Conservation (phyloP, 2,329 filamentous ascomycete genomes). For the Plectosphaerella plurivora region DNA sequence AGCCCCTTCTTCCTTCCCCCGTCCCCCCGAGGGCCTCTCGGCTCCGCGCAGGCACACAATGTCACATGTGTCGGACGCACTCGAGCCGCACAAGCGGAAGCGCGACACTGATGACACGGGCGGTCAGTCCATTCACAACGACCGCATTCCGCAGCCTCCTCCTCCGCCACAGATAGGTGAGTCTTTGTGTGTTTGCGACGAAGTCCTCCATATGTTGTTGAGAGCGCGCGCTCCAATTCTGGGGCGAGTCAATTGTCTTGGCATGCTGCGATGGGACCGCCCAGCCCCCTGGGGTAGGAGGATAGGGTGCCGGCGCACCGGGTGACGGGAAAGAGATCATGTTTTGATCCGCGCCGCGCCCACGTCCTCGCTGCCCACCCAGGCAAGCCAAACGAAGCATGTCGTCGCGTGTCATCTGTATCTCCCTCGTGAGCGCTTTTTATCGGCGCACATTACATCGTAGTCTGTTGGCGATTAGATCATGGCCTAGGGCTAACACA, state of each 20-base stretch:
- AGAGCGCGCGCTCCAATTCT: too few relatives aligned
- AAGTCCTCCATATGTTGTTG: background rate
- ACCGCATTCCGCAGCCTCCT: constrained; percentile 36
- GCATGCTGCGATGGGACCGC: background rate
- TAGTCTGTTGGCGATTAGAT: constrained; percentile 13
- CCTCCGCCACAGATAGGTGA: constrained; percentile 40
- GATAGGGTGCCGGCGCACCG: background rate
- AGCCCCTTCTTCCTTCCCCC: background rate
- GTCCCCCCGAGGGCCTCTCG: background rate
- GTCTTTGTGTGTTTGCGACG: constrained; percentile 15
- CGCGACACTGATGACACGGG: constrained; percentile 40
- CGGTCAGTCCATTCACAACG: constrained; percentile 28
- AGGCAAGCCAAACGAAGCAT: background rate
- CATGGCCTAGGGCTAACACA: constrained; percentile 20
- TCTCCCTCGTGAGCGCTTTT: background rate
- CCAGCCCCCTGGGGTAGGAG: background rate
- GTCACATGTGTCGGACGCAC: constrained; percentile 34
- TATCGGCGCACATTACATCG: background rate
- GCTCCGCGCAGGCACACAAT: constrained; percentile 21
- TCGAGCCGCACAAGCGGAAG: constrained; percentile 43
- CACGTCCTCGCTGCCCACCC: too few relatives aligned
- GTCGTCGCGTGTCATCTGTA: constrained; percentile 2
- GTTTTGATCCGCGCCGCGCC: too few relatives aligned
- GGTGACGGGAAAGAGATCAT: background rate
- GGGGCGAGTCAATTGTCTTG: background rate